Evolutionary conservation across 2,329 filamentous ascomycete species (phyloP).

Genomic region (Fusarium buharicum): DNA sequence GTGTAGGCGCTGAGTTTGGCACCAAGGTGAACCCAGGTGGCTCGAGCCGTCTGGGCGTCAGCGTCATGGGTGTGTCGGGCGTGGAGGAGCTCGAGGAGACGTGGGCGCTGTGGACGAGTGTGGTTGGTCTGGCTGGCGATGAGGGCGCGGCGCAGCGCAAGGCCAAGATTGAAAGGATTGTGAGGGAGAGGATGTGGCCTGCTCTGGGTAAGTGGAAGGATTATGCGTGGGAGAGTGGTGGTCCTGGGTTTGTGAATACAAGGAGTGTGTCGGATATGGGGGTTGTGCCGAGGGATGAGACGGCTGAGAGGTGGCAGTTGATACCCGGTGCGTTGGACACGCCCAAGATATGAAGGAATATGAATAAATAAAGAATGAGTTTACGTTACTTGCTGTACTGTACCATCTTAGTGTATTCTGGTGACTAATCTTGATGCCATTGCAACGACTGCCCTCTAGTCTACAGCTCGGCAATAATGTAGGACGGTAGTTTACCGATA

Average conservation of each 20-base stretch:
- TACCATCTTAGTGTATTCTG: too few species aligned
- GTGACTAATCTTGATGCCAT: too few species aligned
- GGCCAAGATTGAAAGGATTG: constrained; percentile 49
- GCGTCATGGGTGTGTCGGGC: constrained; percentile 73
- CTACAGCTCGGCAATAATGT: not conserved
- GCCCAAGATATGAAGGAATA: constrained; percentile 44
- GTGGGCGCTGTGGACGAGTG: constrained; percentile 66
- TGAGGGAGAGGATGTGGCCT: constrained; percentile 60
- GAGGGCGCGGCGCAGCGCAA: constrained; percentile 47
- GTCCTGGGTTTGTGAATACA: constrained; percentile 55
- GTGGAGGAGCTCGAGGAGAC: constrained; percentile 73
- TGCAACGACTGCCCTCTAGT: not conserved
- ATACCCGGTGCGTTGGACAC: constrained; percentile 40
- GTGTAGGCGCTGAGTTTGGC: constrained; percentile 58
- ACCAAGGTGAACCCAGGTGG: constrained; percentile 41
- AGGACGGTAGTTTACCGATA: too few species aligned
- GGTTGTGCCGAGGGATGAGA: constrained; percentile 47
- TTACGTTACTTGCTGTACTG: not conserved
- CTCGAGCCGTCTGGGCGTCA: constrained; percentile 59
- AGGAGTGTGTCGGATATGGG: constrained; percentile 43
- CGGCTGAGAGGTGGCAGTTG: constrained; percentile 40
- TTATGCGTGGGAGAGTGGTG: constrained; percentile 72
- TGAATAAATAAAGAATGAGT: constrained; percentile 4
- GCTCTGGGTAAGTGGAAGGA: constrained; percentile 71
- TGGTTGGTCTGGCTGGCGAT: constrained; percentile 56